A percentile compares a stretch with the other conserved stretches of the same genome.
These are phyloP conservation scores for Eremochloa ophiuroides DNA, from an alignment of 176 grass and related monocot genomes.

Conservation along the genomic window DNA sequence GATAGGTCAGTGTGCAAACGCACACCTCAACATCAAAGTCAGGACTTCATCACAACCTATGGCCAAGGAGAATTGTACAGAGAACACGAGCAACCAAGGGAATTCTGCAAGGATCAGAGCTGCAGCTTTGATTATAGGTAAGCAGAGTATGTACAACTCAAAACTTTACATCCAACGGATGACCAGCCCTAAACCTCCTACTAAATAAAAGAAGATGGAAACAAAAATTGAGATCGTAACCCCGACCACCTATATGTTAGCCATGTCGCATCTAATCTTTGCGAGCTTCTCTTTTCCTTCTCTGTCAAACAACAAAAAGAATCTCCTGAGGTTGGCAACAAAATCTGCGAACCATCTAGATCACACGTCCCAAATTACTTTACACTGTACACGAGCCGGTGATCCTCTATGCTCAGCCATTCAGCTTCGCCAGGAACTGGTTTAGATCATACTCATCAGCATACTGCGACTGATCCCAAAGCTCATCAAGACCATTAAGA, in stretches of 20 bases:
- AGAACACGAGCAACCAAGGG: background rate
- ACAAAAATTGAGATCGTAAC: constrained; percentile 34
- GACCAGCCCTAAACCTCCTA: constrained; percentile 16
- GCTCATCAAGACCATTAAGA: constrained; percentile 70
- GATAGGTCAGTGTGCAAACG: no score
- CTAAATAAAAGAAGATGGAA: constrained; percentile 1
- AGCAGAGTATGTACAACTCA: constrained; percentile 39
- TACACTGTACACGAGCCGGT: constrained; percentile 77
- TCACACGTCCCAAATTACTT: constrained; percentile 43
- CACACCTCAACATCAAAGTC: no score
- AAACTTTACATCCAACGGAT: constrained; percentile 29
- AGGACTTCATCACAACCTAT: no score
- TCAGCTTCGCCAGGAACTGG: constrained; percentile 76
- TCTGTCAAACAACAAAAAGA: constrained; percentile 44
- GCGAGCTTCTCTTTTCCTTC: constrained; percentile 30
- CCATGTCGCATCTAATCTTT: constrained; percentile 38
- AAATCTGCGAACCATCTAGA: constrained; percentile 33
- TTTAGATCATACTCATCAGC: constrained; percentile 77
- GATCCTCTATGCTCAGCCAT: constrained; percentile 46
- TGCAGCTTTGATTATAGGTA: constrained; percentile 37
- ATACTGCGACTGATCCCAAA: constrained; percentile 98
- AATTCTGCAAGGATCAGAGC: constrained; percentile 15
- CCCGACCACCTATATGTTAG: constrained; percentile 49
- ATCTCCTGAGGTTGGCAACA: constrained; percentile 21
- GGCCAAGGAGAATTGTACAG: no score